Base-by-base conservation (phyloP, 305 asterid species). In the Fraxinus floribunda region DNA sequence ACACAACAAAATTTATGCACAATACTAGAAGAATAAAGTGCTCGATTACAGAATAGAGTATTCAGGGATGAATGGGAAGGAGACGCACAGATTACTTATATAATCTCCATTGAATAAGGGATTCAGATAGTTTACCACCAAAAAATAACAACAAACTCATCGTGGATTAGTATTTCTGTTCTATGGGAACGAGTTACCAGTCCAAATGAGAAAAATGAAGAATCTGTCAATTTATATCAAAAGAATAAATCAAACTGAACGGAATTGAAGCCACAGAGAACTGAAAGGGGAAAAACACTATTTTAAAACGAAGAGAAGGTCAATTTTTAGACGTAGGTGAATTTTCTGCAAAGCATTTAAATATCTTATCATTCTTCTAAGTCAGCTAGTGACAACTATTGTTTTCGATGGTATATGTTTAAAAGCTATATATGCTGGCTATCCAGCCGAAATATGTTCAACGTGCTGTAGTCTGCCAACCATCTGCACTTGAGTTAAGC, bases 401-500 rank as follows among this genome's bases (percentile, higher is more conserved):
- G 60, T 68, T 60, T 75, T 15, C 39, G 32, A 71, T 71, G 22
- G 26, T 70, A 72, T 34, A 16, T 32, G 46, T 72, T 34, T 34
- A n/a, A 32, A 72, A 72, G 44, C 76, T 66, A 29, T 10, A 26
- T 29, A 66, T 4, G 29, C 68, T 66, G 16, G 38, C 71, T 75
- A 66, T 62, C 30, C 0, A 71, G 82, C 22, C 26, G 5, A 84
- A 32, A 80, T 24, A 39, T 22, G 74, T 41, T 55, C 71, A 73
- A 38, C 9, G 35, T 55, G 57, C 24, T 46, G 32, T 72, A 72
- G 78, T 30, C 29, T 78, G 39, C 84, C 55, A 15, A 39, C 34
- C 77, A 68, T 75, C 60, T 77, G 57, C 9, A 35, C 49, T 76
- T 39, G 76, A 80, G 36, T 79, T 24, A 78, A 86, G 82, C 84